Conservation (phyloP, 352 stramenopile genomes). For the Phytophthora cryptogea region DNA sequence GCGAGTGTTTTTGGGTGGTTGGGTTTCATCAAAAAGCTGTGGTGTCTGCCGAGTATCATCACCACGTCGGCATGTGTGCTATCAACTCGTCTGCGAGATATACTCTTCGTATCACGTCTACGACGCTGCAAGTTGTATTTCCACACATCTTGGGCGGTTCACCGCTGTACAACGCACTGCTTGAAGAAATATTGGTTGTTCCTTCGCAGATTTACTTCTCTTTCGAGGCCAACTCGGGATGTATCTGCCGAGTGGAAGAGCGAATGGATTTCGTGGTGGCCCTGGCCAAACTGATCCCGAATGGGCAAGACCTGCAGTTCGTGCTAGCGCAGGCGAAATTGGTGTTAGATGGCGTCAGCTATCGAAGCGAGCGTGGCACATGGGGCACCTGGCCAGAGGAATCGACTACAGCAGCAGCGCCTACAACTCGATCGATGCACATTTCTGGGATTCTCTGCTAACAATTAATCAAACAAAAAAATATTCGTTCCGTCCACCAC, state of each 20-base stretch:
- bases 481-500: too few relatives aligned
- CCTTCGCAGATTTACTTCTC: conserved; percentile 11
- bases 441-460: too few relatives aligned
- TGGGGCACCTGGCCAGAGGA: too few relatives aligned
- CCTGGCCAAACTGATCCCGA: neutral
- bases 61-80: neutral
- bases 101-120: neutral
- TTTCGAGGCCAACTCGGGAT: neutral
- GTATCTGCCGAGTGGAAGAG: conserved; percentile 10
- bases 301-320: neutral
- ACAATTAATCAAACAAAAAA: too few relatives aligned
- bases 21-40: neutral
- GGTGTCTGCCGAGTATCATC: neutral
- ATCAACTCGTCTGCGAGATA: neutral
- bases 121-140: neutral
- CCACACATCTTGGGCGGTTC: neutral
- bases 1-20: neutral
- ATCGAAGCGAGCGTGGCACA: too few relatives aligned
- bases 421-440: too few relatives aligned
- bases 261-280: conserved; percentile 7
- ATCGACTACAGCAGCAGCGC: too few relatives aligned
- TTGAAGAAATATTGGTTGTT: neutral
- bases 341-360: conserved; percentile 1
- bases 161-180: neutral
- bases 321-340: conserved; percentile 3